A percentile compares a stretch with the other conserved stretches of the same genome.
phyloP scores from a whole-genome alignment of 805 yeast species.

The Kluyveromyces starmeri region DNA sequence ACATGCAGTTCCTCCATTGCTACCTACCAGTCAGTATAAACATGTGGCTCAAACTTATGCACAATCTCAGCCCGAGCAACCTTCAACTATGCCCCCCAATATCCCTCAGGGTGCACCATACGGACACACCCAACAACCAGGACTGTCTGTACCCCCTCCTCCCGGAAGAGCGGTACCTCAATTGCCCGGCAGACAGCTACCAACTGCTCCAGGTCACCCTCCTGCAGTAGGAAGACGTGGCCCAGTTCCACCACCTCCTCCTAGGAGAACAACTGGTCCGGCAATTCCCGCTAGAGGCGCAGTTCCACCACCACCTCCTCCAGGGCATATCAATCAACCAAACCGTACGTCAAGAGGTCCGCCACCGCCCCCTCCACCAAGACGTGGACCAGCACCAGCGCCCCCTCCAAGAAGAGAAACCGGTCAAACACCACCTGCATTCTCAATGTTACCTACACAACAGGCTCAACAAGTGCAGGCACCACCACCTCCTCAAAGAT shows the following conservation, averaged over 20 bases:
- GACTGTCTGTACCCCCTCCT: no score
- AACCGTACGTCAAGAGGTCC: slow-evolving; percentile 9
- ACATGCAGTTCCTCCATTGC: slow-evolving; percentile 1
- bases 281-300: slow-evolving; percentile 3
- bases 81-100: neutral
- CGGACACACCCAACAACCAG: no score
- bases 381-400: slow-evolving; percentile 18
- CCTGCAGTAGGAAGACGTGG: neutral
- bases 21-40: neutral
- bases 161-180: no score
- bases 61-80: neutral
- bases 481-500: slow-evolving; percentile 19
- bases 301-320: neutral
- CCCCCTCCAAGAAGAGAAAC: slow-evolving; percentile 17
- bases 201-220: neutral
- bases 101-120: no score
- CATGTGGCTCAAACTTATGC: neutral
- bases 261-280: slow-evolving; percentile 4
- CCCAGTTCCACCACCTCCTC: slow-evolving; percentile 6
- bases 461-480: slow-evolving; percentile 7
- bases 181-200: no score
- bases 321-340: neutral
- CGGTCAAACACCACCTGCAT: slow-evolving; percentile 8
- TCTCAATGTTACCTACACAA: slow-evolving; percentile 9
- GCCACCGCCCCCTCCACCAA: slow-evolving; percentile 21